Percentiles rank a stretch among this genome's conserved stretches.
Evolutionary conservation across 768 basidiomycete species (phyloP).

Genomic region (Phlebiopsis flavidoalba): DNA sequence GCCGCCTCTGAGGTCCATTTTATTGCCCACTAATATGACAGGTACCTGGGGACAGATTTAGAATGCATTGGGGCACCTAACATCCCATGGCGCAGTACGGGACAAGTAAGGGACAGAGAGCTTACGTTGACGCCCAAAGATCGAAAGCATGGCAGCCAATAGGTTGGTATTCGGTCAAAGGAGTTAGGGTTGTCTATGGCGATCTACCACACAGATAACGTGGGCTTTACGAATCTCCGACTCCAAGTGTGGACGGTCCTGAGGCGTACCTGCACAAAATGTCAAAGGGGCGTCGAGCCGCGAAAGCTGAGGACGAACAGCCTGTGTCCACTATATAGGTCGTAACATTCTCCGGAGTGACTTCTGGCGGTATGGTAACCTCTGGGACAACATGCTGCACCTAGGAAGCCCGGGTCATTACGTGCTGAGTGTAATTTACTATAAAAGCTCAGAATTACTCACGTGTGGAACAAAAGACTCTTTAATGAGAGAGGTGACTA

Average conservation of each 20-base stretch:
- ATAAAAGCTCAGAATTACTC: conserved; percentile 1
- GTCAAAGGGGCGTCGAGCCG: neutral
- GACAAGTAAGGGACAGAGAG: conserved; percentile 6
- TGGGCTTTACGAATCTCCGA: conserved; percentile 96
- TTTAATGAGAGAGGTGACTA: conserved; percentile 95
- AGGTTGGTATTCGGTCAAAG: conserved; percentile 96
- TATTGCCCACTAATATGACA: conserved; percentile 96
- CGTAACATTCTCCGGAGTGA: conserved; percentile 95
- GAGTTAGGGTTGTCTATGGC: conserved; percentile 94
- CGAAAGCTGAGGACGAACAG: conserved; percentile 38
- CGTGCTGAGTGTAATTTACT: neutral
- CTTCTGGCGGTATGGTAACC: conserved; percentile 96
- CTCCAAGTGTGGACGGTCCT: conserved; percentile 85
- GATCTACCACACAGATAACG: conserved; percentile 97
- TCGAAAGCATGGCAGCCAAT: conserved; percentile 95
- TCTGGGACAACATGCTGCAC: conserved; percentile 95
- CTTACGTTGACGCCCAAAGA: conserved; percentile 92
- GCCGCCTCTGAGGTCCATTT: conserved; percentile 92
- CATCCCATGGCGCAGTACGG: neutral
- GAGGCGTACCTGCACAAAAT: conserved; percentile 59
- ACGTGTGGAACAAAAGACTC: conserved; percentile 91
- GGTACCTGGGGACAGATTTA: conserved; percentile 56
- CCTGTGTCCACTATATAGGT: conserved; percentile 98
- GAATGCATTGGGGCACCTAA: neutral
- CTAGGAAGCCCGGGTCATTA: conserved; percentile 32